These are phyloP conservation scores for Euphorbia peplus DNA, from an alignment of 345 rosid species.

Conservation along the genomic window DNA sequence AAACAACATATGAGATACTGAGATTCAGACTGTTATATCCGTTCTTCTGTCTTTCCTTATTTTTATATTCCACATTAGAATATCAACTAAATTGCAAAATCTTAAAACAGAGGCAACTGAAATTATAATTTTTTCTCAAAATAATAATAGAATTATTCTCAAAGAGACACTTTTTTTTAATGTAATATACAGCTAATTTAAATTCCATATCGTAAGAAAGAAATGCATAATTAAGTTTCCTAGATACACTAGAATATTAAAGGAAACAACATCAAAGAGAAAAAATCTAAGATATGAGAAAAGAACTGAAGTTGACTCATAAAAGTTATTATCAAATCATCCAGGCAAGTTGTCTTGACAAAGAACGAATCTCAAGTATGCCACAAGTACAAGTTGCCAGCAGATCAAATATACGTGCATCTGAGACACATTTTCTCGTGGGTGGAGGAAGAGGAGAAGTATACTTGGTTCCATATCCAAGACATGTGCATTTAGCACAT, in stretches of 20 bases:
- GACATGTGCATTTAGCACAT: neutral
- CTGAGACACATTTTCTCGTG: neutral
- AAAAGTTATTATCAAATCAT: neutral
- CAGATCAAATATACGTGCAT: neutral
- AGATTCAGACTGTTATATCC: neutral
- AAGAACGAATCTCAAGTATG: neutral
- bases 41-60: neutral
- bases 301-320: neutral
- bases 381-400: neutral
- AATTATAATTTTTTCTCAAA: too few relatives aligned
- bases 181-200: neutral
- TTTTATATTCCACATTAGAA: neutral
- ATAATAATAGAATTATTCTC: neutral
- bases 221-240: neutral
- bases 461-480: neutral
- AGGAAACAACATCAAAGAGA: neutral
- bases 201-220: neutral
- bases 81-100: neutral
- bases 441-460: neutral
- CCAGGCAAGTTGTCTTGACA: neutral
- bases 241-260: neutral
- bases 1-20: slow-evolving; percentile 20
- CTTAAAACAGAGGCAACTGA: neutral
- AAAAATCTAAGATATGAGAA: neutral
- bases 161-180: neutral